phyloP scores from a whole-genome alignment of 2,329 filamentous ascomycete species.

The Paecilomyces variotii region DNA sequence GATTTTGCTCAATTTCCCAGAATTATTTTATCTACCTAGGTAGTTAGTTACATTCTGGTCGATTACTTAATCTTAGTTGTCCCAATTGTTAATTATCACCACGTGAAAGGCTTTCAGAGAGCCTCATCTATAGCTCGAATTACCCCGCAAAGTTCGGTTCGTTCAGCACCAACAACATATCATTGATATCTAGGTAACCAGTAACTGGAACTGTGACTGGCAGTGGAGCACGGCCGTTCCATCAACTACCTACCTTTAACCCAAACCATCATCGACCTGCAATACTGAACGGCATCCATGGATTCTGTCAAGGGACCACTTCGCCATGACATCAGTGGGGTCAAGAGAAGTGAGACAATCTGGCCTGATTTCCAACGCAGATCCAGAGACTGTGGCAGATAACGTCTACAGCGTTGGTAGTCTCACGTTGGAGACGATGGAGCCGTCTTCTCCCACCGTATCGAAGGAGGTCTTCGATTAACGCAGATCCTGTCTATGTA shows the following conservation, averaged over 20 bases:
- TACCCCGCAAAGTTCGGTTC: neutral
- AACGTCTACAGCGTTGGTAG: neutral
- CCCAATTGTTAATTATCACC: neutral
- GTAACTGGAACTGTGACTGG: neutral
- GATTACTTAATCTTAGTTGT: neutral
- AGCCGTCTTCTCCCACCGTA: neutral
- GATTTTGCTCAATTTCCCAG: no score
- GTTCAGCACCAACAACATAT: no score
- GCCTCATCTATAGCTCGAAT: neutral
- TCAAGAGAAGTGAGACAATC: neutral
- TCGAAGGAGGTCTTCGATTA: neutral
- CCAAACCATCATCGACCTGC: neutral
- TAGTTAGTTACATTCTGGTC: no score
- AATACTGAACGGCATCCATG: neutral
- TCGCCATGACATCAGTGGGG: neutral
- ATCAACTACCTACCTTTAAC: no score
- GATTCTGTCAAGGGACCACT: neutral
- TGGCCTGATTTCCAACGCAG: neutral
- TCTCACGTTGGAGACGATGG: neutral
- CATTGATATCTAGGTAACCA: neutral
- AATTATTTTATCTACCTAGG: no score
- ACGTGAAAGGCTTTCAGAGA: no score
- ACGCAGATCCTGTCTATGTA: neutral
- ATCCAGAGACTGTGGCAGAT: neutral
- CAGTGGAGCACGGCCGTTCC: neutral